Conservation (phyloP, 2,329 filamentous ascomycete species). For the Pseudogymnoascus sp. region DNA sequence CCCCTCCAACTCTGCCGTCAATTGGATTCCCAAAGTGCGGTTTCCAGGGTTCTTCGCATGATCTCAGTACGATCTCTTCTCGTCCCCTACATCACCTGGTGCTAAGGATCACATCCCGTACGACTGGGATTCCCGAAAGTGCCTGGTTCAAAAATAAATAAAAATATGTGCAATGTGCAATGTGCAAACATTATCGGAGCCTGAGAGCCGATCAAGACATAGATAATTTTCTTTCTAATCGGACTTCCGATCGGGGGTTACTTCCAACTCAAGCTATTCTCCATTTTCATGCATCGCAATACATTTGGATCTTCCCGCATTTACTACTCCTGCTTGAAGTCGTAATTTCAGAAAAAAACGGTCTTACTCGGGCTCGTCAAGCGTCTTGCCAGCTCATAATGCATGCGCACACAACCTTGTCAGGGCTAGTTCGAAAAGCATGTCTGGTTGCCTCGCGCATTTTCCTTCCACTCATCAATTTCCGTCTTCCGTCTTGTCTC, state of each 20-base stretch:
- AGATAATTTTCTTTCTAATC: background rate
- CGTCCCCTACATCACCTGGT: background rate
- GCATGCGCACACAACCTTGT: constrained; percentile 48
- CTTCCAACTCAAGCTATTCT: constrained; percentile 1
- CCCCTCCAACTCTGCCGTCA: constrained; percentile 2
- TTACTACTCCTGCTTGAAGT: constrained; percentile 7
- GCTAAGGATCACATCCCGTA: background rate
- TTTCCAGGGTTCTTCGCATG: constrained; percentile 6
- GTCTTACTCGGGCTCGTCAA: constrained; percentile 48
- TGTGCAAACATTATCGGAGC: background rate
- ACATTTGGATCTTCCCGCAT: constrained; percentile 9
- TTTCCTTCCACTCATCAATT: constrained; percentile 14
- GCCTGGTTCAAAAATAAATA: background rate
- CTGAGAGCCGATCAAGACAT: background rate
- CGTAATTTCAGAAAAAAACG: constrained; percentile 31
- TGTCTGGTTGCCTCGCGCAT: constrained; percentile 24
- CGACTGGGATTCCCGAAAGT: background rate
- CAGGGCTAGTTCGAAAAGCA: constrained; percentile 26
- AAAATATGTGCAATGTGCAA: background rate
- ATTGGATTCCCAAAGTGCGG: constrained; percentile 8
- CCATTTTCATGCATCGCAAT: constrained; percentile 10
- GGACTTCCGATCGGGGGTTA: constrained; percentile 1
- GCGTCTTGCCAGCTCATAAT: constrained; percentile 70
- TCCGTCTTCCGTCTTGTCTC: background rate
- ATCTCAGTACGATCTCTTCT: background rate